Evolutionary conservation across 306 rosid species (phyloP).

Genomic region (Vigna hirtella): DNA sequence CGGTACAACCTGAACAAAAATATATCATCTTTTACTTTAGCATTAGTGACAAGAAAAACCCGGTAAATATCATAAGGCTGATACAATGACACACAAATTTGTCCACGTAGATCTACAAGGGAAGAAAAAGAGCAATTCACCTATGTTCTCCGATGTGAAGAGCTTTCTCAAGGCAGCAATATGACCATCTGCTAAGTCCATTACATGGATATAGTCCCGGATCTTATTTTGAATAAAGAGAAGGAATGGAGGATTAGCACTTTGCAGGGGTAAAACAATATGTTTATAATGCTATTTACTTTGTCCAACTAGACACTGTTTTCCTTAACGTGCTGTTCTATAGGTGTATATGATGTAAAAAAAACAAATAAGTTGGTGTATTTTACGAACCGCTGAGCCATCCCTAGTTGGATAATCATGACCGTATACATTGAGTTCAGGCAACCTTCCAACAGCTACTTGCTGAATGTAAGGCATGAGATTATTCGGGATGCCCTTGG

Average conservation of each 20-base stretch:
- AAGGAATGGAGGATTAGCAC: constrained; percentile 19
- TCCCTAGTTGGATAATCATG: constrained; percentile 88
- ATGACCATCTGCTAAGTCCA: constrained; percentile 99
- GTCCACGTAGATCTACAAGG: not conserved
- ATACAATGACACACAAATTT: not conserved
- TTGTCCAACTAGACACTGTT: not conserved
- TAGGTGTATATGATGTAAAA: not conserved
- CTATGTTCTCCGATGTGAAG: constrained; percentile 67
- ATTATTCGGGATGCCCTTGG: constrained; percentile 91
- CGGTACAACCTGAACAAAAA: constrained; percentile 73
- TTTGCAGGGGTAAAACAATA: constrained; percentile 3
- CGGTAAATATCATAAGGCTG: constrained; percentile 5
- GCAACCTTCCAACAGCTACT: constrained; percentile 91
- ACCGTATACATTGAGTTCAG: constrained; percentile 87
- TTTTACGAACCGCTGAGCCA: constrained; percentile 80
- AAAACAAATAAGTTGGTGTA: not conserved
- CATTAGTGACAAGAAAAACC: not conserved
- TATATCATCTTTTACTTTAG: constrained; percentile 38
- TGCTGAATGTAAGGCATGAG: constrained; percentile 98
- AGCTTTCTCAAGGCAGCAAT: constrained; percentile 91
- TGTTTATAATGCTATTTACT: constrained; percentile 3
- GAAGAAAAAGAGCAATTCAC: constrained; percentile 47
- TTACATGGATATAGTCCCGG: constrained; percentile 97
- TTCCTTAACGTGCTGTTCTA: not conserved
- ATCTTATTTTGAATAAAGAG: constrained; percentile 55